Conservation (phyloP, 148 eudicot genomes). For the Diospyros kaki region DNA sequence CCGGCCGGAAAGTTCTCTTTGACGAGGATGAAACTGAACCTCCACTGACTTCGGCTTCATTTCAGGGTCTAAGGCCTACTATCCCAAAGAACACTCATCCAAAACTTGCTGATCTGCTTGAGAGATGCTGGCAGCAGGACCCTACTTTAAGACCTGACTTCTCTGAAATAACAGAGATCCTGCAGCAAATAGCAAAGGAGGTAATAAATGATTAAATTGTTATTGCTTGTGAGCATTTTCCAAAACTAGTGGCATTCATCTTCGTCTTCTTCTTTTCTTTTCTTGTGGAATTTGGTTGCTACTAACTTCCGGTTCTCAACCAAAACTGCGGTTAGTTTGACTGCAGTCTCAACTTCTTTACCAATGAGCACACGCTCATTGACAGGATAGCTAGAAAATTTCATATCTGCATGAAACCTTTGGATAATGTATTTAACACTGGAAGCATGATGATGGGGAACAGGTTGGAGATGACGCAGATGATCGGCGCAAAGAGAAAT, state of each 20-base stretch:
- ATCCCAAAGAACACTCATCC: slow-evolving; percentile 76
- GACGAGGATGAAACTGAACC: too few species aligned
- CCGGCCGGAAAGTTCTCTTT: too few species aligned
- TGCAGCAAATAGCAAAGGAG: slow-evolving; percentile 76
- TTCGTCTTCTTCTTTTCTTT: background rate
- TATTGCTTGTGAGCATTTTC: background rate
- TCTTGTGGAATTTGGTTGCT: background rate
- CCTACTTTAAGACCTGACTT: slow-evolving; percentile 83
- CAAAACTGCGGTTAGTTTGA: too few species aligned
- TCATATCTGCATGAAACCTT: background rate
- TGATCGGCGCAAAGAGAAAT: slow-evolving; percentile 65
- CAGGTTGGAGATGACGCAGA: slow-evolving; percentile 84
- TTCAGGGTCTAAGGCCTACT: slow-evolving; percentile 79
- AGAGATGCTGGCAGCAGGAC: slow-evolving; percentile 97
- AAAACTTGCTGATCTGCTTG: slow-evolving; percentile 75
- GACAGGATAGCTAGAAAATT: background rate
- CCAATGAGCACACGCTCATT: too few species aligned
- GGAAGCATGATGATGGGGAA: slow-evolving; percentile 6
- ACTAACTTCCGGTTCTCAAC: too few species aligned
- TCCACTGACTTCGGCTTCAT: slow-evolving; percentile 7
- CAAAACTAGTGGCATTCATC: background rate
- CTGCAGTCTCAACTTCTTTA: too few species aligned
- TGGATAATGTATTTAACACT: background rate
- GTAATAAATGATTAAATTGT: slow-evolving; percentile 22
- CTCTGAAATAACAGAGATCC: slow-evolving; percentile 58